Conservation (phyloP, 306 rosid species). For the barrel medic (Medicago truncatula) region DNA sequence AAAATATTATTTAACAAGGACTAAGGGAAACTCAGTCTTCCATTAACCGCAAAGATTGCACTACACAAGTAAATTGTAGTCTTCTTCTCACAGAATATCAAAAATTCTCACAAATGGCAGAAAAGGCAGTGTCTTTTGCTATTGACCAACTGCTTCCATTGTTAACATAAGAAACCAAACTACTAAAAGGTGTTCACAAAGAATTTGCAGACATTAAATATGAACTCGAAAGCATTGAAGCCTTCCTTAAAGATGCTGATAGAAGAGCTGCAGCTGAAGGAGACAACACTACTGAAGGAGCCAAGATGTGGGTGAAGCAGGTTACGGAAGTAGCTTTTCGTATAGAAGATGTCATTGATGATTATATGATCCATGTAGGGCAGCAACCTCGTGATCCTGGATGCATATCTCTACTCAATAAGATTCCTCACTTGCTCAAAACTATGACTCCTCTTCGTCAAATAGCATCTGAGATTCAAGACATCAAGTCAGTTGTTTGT, state of each 20-base stretch:
- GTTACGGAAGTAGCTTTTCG: not conserved
- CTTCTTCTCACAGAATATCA: not conserved
- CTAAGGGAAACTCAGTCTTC: not conserved
- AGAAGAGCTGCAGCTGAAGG: not conserved
- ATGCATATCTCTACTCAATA: not conserved
- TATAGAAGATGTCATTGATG: not conserved
- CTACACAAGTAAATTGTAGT: not conserved
- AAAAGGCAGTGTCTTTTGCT: not conserved
- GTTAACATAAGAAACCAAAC: not conserved
- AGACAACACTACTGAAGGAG: not conserved
- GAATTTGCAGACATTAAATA: not conserved
- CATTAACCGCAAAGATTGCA: not conserved
- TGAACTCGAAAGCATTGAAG: not conserved
- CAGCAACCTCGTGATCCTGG: not conserved
- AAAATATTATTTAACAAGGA: too few relatives aligned
- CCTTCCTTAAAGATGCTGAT: not conserved
- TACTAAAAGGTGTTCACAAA: not conserved
- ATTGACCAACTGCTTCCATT: not conserved
- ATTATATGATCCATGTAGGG: not conserved
- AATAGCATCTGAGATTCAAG: not conserved
- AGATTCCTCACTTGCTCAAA: not conserved
- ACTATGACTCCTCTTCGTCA: not conserved
- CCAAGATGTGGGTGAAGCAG: constrained; percentile 5
- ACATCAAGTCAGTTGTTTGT: not conserved
- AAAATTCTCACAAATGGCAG: not conserved